Conservation (phyloP, 1,139 yeast species). For the Geotrichum aggregatum region DNA sequence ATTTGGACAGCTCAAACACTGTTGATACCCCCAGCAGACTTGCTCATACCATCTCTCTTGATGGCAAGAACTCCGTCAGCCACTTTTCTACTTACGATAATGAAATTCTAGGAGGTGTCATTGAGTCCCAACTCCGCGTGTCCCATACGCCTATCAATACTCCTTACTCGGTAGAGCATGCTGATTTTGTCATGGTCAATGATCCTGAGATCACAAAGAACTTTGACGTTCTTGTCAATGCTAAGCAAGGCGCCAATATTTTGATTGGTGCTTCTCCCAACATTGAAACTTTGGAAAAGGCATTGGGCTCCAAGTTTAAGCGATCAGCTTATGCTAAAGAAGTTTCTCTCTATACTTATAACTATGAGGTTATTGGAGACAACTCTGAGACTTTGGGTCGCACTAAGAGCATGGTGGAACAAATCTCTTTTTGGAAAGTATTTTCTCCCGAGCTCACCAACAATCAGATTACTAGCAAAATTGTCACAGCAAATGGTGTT, state of each 20-base stretch:
- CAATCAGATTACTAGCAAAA: conserved; percentile 69
- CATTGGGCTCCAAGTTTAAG: conserved; percentile 54
- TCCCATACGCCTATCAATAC: conserved; percentile 36
- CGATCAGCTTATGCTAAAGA: conserved; percentile 52
- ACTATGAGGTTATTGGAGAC: conserved; percentile 32
- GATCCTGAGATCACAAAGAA: conserved; percentile 50
- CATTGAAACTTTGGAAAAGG: conserved; percentile 46
- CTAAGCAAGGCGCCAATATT: conserved; percentile 55
- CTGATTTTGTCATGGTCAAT: conserved; percentile 63
- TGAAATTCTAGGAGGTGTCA: conserved; percentile 65
- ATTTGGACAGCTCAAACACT: conserved; percentile 28
- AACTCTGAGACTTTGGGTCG: conserved; percentile 66
- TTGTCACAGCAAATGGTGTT: conserved; percentile 75
- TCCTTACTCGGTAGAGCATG: conserved; percentile 48
- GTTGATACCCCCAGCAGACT: conserved; percentile 60
- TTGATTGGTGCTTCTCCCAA: conserved; percentile 47
- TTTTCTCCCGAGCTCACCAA: conserved; percentile 57
- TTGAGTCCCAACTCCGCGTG: conserved; percentile 67
- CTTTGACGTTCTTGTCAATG: conserved; percentile 59
- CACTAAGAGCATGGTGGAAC: conserved; percentile 68
- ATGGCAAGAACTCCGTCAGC: conserved; percentile 50
- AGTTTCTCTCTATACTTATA: conserved; percentile 44
- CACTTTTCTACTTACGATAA: conserved; percentile 70
- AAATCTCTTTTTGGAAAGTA: conserved; percentile 74
- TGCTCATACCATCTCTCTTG: conserved; percentile 69